Evolutionary conservation across 202 grass and related monocot species (phyloP), one percentile per base, ranked within the genome.

Genomic region (Hordeum pubiflorum): DNA sequence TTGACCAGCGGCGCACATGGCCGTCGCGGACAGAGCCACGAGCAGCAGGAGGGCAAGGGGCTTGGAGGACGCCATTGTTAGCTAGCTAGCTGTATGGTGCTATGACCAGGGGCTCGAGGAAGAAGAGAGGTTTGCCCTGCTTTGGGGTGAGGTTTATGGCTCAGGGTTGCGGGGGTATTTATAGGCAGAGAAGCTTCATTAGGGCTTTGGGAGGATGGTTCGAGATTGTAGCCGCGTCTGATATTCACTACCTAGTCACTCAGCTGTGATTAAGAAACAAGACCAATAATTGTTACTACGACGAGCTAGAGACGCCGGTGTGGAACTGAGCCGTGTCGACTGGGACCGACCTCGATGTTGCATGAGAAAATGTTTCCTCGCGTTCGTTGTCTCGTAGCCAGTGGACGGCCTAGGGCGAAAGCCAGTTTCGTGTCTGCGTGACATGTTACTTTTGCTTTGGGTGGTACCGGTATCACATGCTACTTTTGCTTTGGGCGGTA

Each of bases 61-160:
- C 31, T 67, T 83, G 21, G 33, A 58, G 59, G 56, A 31, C 44
- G 60, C 62, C 81, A 83, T 83, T 21, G 78, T 13, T 17, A 9
- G 6, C 67, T 71, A 26, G 37, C 37, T 71, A 6, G 1, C 60
- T 13, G 39, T 9, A 5, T 46, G 66, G 22, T 46, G 21, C 9
- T 27, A 54, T 18, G 48, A 54, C 17, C 17, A 2, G 22, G 21
- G 13, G 5, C 13, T 71, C 44, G 44, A 50, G 39, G 21, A 67
- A 38, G 14, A 36, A 67, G 67, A 24, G 65, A 27, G 68, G 68
- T 22, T 71, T 7, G 0, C 26, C 24, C 2, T 71, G 39, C 3
- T 46, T 41, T 71, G 40, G 22, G 67, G 43, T 71, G 68, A 48
- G 40, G 68, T 71, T 71, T 46, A 71, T 27, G 12, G 40, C 68